Evolutionary conservation across 2,329 filamentous ascomycete species (phyloP), one percentile per base, ranked within the genome.

Genomic region (Hypoxylon sp.): DNA sequence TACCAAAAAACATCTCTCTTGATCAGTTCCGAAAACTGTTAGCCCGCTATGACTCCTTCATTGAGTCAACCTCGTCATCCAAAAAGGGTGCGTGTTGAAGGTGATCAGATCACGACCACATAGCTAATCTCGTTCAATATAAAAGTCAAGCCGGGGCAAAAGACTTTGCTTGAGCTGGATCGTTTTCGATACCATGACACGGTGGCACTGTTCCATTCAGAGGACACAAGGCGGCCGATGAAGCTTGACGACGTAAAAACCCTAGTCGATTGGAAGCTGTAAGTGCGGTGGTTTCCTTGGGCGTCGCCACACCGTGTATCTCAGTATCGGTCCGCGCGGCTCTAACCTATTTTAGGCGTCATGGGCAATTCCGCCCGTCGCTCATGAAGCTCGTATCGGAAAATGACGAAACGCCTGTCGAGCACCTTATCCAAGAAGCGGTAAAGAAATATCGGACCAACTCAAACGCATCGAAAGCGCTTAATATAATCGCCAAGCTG

Each of bases 241-340:
- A 80, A 77, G 2, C 85, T 89, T 51, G 81, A 85, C 0, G 86
- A 92, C 73, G 82, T 92, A 35, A 85, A 88, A 73, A 81, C 75
- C 20, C 82, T 93, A 2, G 86, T 92, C 8, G 85, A 91, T 51
- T 93, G 91, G 91, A 93, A 93, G 77, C 82, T 93, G 88, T 92
- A 81, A 77, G 88, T 69, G 25, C 25, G 4, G 14, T 20, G 4
- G 14, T 50, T 48, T 44, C 30, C 27, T 35, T 30, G 30, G 35
- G 51, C 30, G 35, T 22, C 40, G 33, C 20, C 22, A 51, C 35
- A 30, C 20, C 27, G 30, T 27, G 31, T 42, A 54, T 62, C 51
- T 22, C 40, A 60, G 51, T 50, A 50, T 64, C 31, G 35, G 54
- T 17, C 17, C 31, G 37, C 25, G 22, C 31, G 20, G 14, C 31